These are phyloP conservation scores for Stromatinia cepivora DNA, from an alignment of 2,329 filamentous ascomycete genomes.

Conservation along the genomic window DNA sequence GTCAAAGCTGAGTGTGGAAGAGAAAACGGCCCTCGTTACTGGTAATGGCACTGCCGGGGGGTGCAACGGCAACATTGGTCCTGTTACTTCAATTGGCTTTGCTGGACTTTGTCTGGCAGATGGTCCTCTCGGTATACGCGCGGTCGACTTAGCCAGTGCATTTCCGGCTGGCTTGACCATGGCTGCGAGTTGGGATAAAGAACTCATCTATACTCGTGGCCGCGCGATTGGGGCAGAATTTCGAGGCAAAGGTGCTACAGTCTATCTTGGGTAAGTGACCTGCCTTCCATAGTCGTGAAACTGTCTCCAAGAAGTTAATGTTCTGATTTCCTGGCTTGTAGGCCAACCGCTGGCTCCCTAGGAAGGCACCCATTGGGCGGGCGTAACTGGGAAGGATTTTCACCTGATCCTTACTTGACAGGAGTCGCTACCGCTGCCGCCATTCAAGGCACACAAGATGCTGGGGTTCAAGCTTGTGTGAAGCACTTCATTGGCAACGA, in stretches of 20 bases:
- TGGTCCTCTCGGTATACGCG: slow-evolving; percentile 27
- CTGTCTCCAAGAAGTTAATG: too few species aligned
- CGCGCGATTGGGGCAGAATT: slow-evolving; percentile 76
- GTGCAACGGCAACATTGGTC: slow-evolving; percentile 30
- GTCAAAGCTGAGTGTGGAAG: too few species aligned
- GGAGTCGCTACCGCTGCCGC: slow-evolving; percentile 24
- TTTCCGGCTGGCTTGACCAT: slow-evolving; percentile 72
- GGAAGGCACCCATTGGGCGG: slow-evolving; percentile 66
- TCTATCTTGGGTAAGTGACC: slow-evolving; percentile 66
- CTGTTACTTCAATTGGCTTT: slow-evolving; percentile 28
- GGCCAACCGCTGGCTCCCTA: slow-evolving; percentile 60
- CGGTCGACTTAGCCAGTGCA: slow-evolving; percentile 50
- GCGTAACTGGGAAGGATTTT: slow-evolving; percentile 62
- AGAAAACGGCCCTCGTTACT: too few species aligned
- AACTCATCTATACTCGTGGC: slow-evolving; percentile 66
- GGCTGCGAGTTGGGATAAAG: slow-evolving; percentile 75
- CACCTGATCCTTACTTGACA: slow-evolving; percentile 34
- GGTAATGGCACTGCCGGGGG: neutral
- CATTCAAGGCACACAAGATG: slow-evolving; percentile 64
- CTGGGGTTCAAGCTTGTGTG: slow-evolving; percentile 63
- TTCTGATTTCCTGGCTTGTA: too few species aligned
- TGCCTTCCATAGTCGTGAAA: too few species aligned
- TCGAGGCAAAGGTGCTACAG: slow-evolving; percentile 73
- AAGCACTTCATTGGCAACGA: slow-evolving; percentile 55
- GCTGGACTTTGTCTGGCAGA: slow-evolving; percentile 28